Conservation (phyloP, 2,329 filamentous ascomycete genomes). For the Phoma sp. region DNA sequence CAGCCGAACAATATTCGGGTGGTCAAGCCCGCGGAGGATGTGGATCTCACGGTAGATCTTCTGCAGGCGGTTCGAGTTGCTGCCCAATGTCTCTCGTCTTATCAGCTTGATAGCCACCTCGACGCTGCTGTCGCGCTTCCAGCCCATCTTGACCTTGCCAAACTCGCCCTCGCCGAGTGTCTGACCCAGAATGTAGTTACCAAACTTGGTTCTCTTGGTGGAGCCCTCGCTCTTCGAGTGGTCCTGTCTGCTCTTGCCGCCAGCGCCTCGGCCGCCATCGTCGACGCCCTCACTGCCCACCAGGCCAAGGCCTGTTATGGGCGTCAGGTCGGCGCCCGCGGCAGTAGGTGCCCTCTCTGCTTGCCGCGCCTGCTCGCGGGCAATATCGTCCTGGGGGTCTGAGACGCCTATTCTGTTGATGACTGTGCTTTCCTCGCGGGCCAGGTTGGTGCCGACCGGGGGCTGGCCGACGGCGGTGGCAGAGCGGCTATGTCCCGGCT, state of each 20-base stretch:
- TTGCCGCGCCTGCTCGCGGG: slow-evolving; percentile 74
- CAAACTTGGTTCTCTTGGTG: slow-evolving; percentile 85
- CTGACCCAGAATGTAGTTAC: slow-evolving; percentile 93
- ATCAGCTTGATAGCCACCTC: slow-evolving; percentile 98
- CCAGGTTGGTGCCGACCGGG: slow-evolving; percentile 61
- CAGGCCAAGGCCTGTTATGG: slow-evolving; percentile 58
- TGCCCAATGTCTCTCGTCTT: slow-evolving; percentile 86
- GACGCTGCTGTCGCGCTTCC: slow-evolving; percentile 93
- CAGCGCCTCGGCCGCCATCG: slow-evolving; percentile 54
- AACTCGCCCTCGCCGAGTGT: slow-evolving; percentile 98
- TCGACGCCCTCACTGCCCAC: slow-evolving; percentile 59
- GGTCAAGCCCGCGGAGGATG: slow-evolving; percentile 84
- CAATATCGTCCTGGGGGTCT: slow-evolving; percentile 76
- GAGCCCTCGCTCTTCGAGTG: slow-evolving; percentile 60
- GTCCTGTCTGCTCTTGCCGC: slow-evolving; percentile 63
- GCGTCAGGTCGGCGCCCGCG: slow-evolving; percentile 54
- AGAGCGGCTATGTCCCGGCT: slow-evolving; percentile 54
- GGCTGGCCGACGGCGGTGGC: slow-evolving; percentile 61
- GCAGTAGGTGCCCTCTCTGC: slow-evolving; percentile 62
- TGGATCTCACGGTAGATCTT: slow-evolving; percentile 98
- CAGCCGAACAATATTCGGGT: slow-evolving; percentile 95
- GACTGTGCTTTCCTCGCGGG: slow-evolving; percentile 79
- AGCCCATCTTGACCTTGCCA: slow-evolving; percentile 97
- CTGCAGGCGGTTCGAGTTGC: slow-evolving; percentile 85
- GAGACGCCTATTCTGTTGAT: slow-evolving; percentile 79